phyloP scores from a whole-genome alignment of 1,284 basidiomycete species.

The Sphaerobolus stellatus region DNA sequence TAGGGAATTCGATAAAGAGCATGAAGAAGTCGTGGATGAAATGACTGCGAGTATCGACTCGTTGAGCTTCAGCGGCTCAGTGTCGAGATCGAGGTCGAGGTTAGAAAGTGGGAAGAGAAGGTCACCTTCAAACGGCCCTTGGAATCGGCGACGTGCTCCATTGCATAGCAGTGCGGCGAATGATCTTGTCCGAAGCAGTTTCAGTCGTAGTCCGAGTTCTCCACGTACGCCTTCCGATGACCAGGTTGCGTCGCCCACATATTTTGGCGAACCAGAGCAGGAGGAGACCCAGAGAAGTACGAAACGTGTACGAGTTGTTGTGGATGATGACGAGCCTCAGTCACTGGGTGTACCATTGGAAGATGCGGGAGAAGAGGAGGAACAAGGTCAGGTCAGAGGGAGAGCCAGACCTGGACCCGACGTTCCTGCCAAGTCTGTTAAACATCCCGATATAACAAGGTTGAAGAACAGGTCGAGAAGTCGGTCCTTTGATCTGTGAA shows the following conservation, averaged over 20 bases:
- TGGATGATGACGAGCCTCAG: neutral
- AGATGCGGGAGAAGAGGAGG: neutral
- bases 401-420: neutral
- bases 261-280: neutral
- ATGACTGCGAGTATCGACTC: no score
- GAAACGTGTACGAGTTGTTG: neutral
- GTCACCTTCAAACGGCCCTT: neutral
- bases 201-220: slow-evolving; percentile 10
- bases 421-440: neutral
- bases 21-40: no score
- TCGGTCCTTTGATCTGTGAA: slow-evolving; percentile 1
- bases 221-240: slow-evolving; percentile 9
- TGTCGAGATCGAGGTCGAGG: neutral
- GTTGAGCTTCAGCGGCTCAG: neutral
- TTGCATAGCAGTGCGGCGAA: neutral
- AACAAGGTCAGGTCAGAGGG: neutral
- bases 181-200: neutral
- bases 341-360: neutral
- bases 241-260: neutral
- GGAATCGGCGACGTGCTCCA: neutral
- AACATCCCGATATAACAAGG: neutral
- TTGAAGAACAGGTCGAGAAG: slow-evolving; percentile 3
- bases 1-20: no score
- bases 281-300: neutral
- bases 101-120: neutral